Evolutionary conservation across 306 rosid species (phyloP).

Genomic region (Acacia acuminata): DNA sequence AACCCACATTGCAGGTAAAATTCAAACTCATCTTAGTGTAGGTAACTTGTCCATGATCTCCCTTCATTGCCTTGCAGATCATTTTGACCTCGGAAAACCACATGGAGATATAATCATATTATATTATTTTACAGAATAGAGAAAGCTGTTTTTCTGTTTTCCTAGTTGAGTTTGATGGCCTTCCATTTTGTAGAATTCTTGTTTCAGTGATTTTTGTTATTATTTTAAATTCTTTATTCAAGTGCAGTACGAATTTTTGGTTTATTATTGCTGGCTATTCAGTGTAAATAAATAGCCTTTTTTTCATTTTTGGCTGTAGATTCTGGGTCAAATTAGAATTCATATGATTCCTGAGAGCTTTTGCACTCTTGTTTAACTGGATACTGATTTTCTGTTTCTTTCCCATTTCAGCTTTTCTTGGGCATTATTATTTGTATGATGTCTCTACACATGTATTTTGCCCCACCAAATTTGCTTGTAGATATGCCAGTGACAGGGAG

Average conservation of each 20-base stretch:
- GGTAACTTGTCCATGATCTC: neutral
- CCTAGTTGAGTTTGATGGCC: slow-evolving; percentile 9
- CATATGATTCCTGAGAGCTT: slow-evolving; percentile 24
- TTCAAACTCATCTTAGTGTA: slow-evolving; percentile 23
- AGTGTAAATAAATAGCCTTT: slow-evolving; percentile 18
- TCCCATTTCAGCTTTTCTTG: slow-evolving; percentile 74
- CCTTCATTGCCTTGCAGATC: neutral
- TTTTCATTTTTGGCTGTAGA: neutral
- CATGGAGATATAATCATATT: slow-evolving; percentile 3
- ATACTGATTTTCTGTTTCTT: slow-evolving; percentile 28
- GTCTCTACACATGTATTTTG: slow-evolving; percentile 96
- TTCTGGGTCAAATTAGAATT: slow-evolving; percentile 8
- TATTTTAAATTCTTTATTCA: neutral
- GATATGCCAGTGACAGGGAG: slow-evolving; percentile 64
- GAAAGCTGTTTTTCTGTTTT: neutral
- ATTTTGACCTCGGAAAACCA: slow-evolving; percentile 5
- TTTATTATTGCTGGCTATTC: slow-evolving; percentile 5
- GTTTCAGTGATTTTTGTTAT: neutral
- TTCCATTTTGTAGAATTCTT: slow-evolving; percentile 6
- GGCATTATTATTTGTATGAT: slow-evolving; percentile 88
- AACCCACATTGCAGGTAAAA: slow-evolving; percentile 83
- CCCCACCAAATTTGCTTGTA: slow-evolving; percentile 73
- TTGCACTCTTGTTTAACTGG: slow-evolving; percentile 10
- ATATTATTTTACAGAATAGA: slow-evolving; percentile 19
- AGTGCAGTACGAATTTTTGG: neutral